These are phyloP conservation scores for Physcomitrium patens DNA, from an alignment of 225 moss, liverwort and hornwort species.

Conservation along the genomic window DNA sequence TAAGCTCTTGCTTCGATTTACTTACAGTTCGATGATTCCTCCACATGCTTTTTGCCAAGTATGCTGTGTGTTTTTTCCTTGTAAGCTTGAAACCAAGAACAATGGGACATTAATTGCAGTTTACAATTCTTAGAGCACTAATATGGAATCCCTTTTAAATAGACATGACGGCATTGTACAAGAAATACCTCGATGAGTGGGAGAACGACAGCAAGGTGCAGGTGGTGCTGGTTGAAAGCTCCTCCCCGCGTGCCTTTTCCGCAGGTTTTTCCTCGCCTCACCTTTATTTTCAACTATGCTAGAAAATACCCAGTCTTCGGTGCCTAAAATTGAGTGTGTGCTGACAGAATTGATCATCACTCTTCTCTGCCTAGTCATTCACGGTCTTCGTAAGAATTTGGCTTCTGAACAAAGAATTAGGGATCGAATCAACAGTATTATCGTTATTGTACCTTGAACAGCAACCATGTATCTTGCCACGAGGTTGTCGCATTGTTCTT, in stretches of 20 bases:
- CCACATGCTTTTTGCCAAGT: not conserved
- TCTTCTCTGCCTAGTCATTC: not conserved
- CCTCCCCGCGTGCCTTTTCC: constrained; percentile 89
- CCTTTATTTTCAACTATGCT: no score
- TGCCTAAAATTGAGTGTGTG: no score
- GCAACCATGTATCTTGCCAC: not conserved
- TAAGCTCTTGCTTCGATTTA: constrained; percentile 10
- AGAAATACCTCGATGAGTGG: constrained; percentile 84
- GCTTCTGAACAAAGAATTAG: not conserved
- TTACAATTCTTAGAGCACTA: constrained; percentile 2
- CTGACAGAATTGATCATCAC: not conserved
- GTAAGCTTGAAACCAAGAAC: not conserved
- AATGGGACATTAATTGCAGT: constrained; percentile 6
- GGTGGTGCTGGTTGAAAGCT: constrained; percentile 86
- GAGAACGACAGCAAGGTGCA: constrained; percentile 64
- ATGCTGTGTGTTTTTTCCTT: not conserved
- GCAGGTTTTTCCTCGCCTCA: constrained; percentile 56
- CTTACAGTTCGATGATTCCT: not conserved
- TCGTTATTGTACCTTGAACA: not conserved
- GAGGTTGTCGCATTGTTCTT: not conserved
- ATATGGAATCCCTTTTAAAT: constrained; percentile 28
- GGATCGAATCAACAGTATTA: not conserved
- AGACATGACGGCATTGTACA: constrained; percentile 93
- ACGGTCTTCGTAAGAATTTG: not conserved
- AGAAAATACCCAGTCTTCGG: not conserved